Evolutionary conservation across 495 filamentous ascomycete species (phyloP).

Genomic region (Hypomontagnella submonticulosa): DNA sequence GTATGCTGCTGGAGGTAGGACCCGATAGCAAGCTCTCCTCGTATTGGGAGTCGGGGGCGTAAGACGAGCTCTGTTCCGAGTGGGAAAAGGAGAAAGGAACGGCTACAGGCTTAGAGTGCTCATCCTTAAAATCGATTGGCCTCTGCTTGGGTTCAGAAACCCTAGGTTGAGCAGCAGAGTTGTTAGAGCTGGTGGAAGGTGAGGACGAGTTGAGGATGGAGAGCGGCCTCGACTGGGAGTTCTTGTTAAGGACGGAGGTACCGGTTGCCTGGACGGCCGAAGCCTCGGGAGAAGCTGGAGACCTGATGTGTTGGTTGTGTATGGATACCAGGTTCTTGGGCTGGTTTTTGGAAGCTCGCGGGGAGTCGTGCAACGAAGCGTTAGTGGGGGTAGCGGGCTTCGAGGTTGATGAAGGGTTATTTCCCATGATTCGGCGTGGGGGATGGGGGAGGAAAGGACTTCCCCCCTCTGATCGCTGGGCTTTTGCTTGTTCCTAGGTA

Average conservation of each 20-base stretch:
- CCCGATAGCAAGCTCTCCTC: slow-evolving; percentile 49
- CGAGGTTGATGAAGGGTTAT: slow-evolving; percentile 53
- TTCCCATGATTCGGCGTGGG: slow-evolving; percentile 54
- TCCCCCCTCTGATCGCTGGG: slow-evolving; percentile 26
- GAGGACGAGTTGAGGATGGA: slow-evolving; percentile 55
- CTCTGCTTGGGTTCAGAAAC: slow-evolving; percentile 47
- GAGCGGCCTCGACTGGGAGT: slow-evolving; percentile 50
- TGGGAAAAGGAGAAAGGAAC: slow-evolving; percentile 62
- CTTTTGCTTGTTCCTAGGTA: slow-evolving; percentile 30
- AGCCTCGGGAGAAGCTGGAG: slow-evolving; percentile 63
- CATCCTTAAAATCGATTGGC: slow-evolving; percentile 53
- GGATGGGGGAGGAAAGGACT: slow-evolving; percentile 32
- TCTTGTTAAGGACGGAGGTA: slow-evolving; percentile 57
- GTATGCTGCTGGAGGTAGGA: slow-evolving; percentile 56
- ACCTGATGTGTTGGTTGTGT: slow-evolving; percentile 50
- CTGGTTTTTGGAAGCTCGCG: slow-evolving; percentile 48
- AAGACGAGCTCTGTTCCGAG: slow-evolving; percentile 49
- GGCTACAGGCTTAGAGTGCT: slow-evolving; percentile 62
- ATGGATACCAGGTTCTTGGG: slow-evolving; percentile 49
- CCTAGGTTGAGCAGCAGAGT: slow-evolving; percentile 36
- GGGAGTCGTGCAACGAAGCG: slow-evolving; percentile 52
- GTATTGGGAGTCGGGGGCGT: slow-evolving; percentile 51
- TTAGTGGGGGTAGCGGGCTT: slow-evolving; percentile 48
- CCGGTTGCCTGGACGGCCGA: slow-evolving; percentile 66
- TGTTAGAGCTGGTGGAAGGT: slow-evolving; percentile 44